Evolutionary conservation across 2,329 filamentous ascomycete genomes (phyloP), one percentile per base, ranked within the genome.

Genomic region (Podosphaera fusca): DNA sequence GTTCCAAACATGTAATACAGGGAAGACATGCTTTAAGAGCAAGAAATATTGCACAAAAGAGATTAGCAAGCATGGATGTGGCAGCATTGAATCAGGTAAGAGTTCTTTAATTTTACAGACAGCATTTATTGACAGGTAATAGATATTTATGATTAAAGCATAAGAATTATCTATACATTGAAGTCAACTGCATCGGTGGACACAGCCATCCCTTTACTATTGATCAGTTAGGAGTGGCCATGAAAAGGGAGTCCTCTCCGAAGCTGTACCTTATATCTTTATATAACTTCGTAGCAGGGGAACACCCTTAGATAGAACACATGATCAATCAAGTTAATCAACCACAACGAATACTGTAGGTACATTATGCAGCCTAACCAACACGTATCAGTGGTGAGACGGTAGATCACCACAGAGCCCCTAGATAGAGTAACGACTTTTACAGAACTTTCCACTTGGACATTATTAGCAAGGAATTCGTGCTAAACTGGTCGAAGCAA

Each of bases 21-120:
- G 71, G 76, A 54, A 78, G 87, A 61, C 85, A 89, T 67, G 78
- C 84, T 57, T 80, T 89, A 52, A 75, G 90, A 61, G 81, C 85
- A 62, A 77, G 87, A 59, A 87, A 89, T 69, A 95, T 96, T 65
- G 84, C 84, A 58, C 86, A 92, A 64, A 96, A 96, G 74, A 82
- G 81, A 64, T 79, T 83, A 72, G 88, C 89, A 2, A 78, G 88
- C 58, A 77, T 87, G 72, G 85, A 95, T 68, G 77, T 82, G 54
- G 81, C 84, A 65, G 86, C 88, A 12, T 70, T 96, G 66, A 90
- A 89, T 68, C 88, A 95, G 80, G 85, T 89, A 71, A 69, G 73
- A 65, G 38, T 59, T 57, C 34, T 46, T 38, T 6, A 5, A 5
- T 10, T 38, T 10, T 38, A 38, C 35, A 31, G 10, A 4, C 45